Base-by-base conservation (phyloP, 371 early-diverging fungal species). In the Thermomucor indicae-seudaticae region DNA sequence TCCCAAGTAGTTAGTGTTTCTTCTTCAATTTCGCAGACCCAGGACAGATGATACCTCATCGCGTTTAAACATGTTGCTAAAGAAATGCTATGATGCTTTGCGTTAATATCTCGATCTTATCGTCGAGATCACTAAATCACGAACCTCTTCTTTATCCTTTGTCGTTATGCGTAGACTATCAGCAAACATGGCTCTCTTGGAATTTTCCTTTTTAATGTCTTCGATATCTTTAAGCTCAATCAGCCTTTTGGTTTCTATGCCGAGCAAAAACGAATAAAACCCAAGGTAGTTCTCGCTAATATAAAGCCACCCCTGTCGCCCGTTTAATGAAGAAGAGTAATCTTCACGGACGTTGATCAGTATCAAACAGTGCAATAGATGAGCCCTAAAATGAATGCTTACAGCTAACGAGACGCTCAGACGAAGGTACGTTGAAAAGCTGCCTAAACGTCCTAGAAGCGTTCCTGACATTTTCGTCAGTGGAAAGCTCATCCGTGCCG, bases 261-360 rank as follows among this genome's bases (percentile, higher is more conserved):
- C 95, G 29, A 98, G 77, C 47, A 97, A 76, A 51, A 89, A 93
- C 20, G 96, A 91, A 64, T 98, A 92, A 53, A 96, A 98, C 64
- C 92, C 91, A 17, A 96, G 59, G 54, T 91, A 90, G 51, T 93
- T 89, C 62, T 92, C 87, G 49, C 90, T 89, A 16, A 98, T 80
- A 59, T 98, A 98, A 65, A 96, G 65, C 98, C 98, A 98, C 6
- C 98, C 98, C 66, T 98, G 98, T 42, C 89, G 80, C 17, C 79
- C 78, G 46, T 90, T 84, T 48, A 89, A 91, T 2, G 91, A 84
- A 58, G 95, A 95, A 8, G 97, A 91, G 69, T 96, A 97, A 68
- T 93, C 88, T 89, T 60, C 14, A 29, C 23, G n/a, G n/a, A 16
- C 27, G 20, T 0, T 7, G 7, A 30, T 19, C 6, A 17, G 22